These are phyloP conservation scores for Scalesia atractyloides DNA, from an alignment of 129 eudicot species.

Conservation along the genomic window DNA sequence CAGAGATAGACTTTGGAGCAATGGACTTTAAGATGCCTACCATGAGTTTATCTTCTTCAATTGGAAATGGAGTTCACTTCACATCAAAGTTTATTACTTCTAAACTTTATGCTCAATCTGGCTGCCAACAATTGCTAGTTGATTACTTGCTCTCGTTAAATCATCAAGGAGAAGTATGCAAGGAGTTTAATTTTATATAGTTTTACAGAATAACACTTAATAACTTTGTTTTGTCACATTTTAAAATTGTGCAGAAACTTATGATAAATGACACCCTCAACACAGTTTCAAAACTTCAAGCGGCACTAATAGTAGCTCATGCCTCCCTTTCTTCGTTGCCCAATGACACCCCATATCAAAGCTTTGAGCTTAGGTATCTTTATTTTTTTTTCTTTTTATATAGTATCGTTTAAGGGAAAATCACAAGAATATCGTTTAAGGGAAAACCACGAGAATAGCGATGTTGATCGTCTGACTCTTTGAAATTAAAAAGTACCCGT, in stretches of 20 bases:
- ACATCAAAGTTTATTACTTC: conserved; percentile 77
- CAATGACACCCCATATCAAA: conserved; percentile 62
- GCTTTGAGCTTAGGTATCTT: conserved; percentile 79
- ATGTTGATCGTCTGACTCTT: too few species aligned
- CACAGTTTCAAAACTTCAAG: conserved; percentile 80
- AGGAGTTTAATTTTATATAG: neutral
- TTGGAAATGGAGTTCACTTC: conserved; percentile 77
- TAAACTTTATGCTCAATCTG: conserved; percentile 46
- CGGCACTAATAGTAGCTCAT: conserved; percentile 75
- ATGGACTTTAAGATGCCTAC: conserved; percentile 71
- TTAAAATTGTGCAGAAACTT: conserved; percentile 65
- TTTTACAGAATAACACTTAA: neutral
- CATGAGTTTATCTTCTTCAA: conserved; percentile 79
- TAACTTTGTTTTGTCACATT: conserved; percentile 4
- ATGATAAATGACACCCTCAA: conserved; percentile 87
- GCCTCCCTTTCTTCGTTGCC: conserved; percentile 74
- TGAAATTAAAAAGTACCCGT: too few species aligned
- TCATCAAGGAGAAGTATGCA: conserved; percentile 80
- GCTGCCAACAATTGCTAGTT: conserved; percentile 69
- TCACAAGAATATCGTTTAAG: too few species aligned
- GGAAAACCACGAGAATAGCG: too few species aligned
- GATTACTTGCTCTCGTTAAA: conserved; percentile 73
- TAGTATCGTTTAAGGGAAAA: too few species aligned
- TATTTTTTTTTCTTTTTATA: neutral
- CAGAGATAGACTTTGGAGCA: conserved; percentile 95